Conservation (phyloP, 108 stramenopile species). For the Cylindrotheca fusiformis region DNA sequence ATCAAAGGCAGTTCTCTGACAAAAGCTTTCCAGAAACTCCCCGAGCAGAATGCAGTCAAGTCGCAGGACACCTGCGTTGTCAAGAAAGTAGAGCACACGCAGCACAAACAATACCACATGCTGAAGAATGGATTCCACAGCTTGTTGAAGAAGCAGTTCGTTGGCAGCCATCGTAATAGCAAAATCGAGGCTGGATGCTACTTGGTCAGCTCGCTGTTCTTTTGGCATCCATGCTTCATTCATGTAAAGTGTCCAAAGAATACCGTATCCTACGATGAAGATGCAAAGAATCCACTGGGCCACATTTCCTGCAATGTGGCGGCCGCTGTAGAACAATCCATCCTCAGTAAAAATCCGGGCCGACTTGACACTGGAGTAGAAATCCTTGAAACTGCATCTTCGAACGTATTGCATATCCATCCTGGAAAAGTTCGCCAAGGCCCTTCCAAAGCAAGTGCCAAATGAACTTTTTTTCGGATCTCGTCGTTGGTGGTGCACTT, state of each 20-base stretch:
- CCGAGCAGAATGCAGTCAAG: background rate
- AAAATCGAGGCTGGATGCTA: background rate
- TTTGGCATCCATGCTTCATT: background rate
- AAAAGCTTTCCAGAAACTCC: background rate
- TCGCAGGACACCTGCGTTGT: background rate
- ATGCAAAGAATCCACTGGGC: background rate
- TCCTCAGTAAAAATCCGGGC: background rate
- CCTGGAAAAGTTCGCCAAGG: background rate
- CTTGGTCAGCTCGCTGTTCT: background rate
- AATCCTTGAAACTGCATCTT: background rate
- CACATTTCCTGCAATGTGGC: background rate
- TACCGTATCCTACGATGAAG: background rate
- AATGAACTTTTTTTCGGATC: background rate
- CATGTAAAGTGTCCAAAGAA: background rate
- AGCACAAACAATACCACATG: background rate
- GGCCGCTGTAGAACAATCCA: background rate
- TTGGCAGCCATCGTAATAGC: background rate
- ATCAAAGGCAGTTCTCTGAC: background rate
- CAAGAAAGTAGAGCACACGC: background rate
- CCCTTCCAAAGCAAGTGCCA: background rate
- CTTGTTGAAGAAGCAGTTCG: background rate
- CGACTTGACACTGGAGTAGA: background rate
- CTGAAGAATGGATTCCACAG: background rate
- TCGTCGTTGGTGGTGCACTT: background rate
- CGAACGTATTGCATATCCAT: background rate